phyloP scores from a whole-genome alignment of 2,329 filamentous ascomycete species.

The Beauveria caledonica region DNA sequence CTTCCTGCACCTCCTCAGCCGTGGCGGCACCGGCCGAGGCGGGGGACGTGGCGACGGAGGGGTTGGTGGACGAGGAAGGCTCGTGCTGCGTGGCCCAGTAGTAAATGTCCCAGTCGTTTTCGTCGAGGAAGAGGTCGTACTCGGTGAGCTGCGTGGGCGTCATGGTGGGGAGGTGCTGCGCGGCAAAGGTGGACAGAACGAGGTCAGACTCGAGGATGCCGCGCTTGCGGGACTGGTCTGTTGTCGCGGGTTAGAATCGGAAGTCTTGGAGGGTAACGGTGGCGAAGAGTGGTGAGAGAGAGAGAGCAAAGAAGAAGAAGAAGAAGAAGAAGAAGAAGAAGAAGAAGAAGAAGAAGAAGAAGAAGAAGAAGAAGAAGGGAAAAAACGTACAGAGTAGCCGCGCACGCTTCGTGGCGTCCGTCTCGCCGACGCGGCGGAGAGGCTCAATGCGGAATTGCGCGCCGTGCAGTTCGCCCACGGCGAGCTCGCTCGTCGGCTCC shows the following conservation, averaged over 20 bases:
- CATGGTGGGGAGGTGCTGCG: slow-evolving; percentile 69
- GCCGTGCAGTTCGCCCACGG: slow-evolving; percentile 80
- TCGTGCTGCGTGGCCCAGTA: slow-evolving; percentile 93
- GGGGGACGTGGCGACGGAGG: slow-evolving; percentile 20
- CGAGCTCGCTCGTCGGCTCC: slow-evolving; percentile 47
- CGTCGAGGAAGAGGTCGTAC: slow-evolving; percentile 90
- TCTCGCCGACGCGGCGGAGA: slow-evolving; percentile 75
- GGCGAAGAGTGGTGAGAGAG: no score
- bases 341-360: no score
- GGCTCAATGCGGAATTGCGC: slow-evolving; percentile 84
- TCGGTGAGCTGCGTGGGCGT: slow-evolving; percentile 62
- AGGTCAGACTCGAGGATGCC: slow-evolving; percentile 95
- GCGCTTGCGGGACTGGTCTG: slow-evolving; percentile 94
- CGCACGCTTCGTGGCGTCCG: slow-evolving; percentile 77
- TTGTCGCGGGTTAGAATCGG: not conserved
- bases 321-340: no score
- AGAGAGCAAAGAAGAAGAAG: slow-evolving; percentile 13
- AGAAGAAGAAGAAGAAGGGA: no score
- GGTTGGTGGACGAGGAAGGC: slow-evolving; percentile 36
- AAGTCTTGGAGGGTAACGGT: no score
- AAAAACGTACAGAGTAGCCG: slow-evolving; percentile 61
- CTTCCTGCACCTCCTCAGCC: slow-evolving; percentile 15
- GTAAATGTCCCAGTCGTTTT: slow-evolving; percentile 99
- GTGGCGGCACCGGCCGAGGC: slow-evolving; percentile 19
- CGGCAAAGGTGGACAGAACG: slow-evolving; percentile 90